Evolutionary conservation across 495 filamentous ascomycete species (phyloP), one percentile per base, ranked within the genome.

Genomic region (Aspergillus bertholletiae): DNA sequence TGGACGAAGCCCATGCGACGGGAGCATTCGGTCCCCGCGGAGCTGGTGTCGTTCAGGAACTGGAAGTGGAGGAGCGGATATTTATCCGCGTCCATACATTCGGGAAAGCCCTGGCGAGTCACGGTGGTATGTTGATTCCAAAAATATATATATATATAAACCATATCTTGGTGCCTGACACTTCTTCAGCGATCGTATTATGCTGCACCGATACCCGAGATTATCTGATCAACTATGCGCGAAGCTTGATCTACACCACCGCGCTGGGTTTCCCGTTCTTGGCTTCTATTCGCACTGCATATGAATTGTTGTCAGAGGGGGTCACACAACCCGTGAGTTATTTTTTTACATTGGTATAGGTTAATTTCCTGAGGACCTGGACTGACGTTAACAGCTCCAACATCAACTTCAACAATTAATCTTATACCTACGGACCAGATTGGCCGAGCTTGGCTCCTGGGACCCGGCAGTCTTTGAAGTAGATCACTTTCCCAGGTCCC

Each of bases 1-100:
- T 94, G 7, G 89, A 94, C 56, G 89, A 94, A 67, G 89, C 89
- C 3, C 89, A 94, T 67, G 80, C 83, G 0, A 87, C 84, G 8
- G 89, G 89, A 1, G 73, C 87, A 0, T 76, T 85, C 51, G 89
- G 89, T 0, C 69, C 74, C 0, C 55, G 73, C 0, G 89, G 89
- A 0, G 73, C 81, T 1, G 89, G 89, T 0, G 68, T 90, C 5
- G 88, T 92, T 0, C 83, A 82, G 62, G 74, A 80, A 24, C 67
- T 88, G 13, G 86, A 83, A 0, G 58, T 92, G n/a, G 82, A 92
- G 62, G 63, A 83, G 11, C 71, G 75, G 21, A 76, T 92, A 35
- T 87, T 86, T 71, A 82, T 88, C 5, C 67, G 89, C 21, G 74
- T 90, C 12, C 80, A 90, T 65, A 89, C 87, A 0, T 92, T 90